A percentile compares a stretch with the other conserved stretches of the same genome.
Evolutionary conservation across 2,329 filamentous ascomycete species (phyloP).

Genomic region (Penicillium crustosum): DNA sequence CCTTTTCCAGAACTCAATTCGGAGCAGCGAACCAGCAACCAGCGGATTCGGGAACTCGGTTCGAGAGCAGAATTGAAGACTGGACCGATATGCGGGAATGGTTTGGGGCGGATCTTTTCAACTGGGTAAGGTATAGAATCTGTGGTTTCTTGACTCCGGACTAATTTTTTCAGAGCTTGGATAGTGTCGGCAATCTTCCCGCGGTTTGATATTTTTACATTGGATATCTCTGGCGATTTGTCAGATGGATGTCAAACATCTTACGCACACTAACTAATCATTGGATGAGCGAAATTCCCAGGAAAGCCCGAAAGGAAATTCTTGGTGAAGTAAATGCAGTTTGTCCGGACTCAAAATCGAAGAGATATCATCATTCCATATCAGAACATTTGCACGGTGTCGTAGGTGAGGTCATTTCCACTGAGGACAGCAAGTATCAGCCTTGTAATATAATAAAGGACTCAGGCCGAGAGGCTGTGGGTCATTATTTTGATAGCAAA

Average conservation of each 20-base stretch:
- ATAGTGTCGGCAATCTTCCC: background rate
- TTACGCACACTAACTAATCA: too few relatives aligned
- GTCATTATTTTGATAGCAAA: background rate
- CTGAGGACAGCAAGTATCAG: too few relatives aligned
- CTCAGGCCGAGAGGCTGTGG: too few relatives aligned
- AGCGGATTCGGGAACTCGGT: background rate
- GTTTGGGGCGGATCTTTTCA: background rate
- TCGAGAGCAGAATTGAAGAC: conserved; percentile 20
- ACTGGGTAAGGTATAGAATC: background rate
- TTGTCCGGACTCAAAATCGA: background rate
- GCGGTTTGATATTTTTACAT: background rate
- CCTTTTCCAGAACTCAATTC: background rate
- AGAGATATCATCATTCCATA: too few relatives aligned
- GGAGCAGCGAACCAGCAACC: background rate
- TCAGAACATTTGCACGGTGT: too few relatives aligned
- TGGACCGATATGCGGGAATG: conserved; percentile 25
- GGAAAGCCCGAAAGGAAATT: background rate
- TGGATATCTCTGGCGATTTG: background rate
- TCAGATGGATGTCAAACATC: background rate
- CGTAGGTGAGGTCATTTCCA: too few relatives aligned
- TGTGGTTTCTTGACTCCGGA: background rate
- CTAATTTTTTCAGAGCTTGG: background rate
- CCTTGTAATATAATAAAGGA: too few relatives aligned
- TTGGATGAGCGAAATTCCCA: too few relatives aligned
- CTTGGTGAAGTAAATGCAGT: background rate